Conservation (phyloP, 768 basidiomycete genomes). For the Rhodocollybia butyracea region DNA sequence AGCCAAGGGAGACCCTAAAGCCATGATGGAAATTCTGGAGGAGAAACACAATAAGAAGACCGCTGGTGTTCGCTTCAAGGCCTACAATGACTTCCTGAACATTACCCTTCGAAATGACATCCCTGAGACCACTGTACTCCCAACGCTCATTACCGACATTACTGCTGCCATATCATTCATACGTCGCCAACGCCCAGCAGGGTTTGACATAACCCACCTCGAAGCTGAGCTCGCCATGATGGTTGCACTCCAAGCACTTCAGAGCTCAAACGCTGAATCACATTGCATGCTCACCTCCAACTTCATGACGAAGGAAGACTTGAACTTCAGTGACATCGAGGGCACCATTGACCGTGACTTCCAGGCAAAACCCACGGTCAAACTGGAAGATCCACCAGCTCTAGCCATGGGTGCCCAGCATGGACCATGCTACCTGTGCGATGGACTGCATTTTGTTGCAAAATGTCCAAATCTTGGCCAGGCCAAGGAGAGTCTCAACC, state of each 20-base stretch:
- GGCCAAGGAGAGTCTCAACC: neutral
- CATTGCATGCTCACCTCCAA: constrained; percentile 1
- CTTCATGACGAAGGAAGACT: constrained; percentile 7
- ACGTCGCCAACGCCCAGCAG: too few species aligned
- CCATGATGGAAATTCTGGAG: too few species aligned
- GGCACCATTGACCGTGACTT: constrained; percentile 7
- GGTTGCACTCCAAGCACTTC: constrained; percentile 8
- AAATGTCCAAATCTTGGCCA: constrained; percentile 2
- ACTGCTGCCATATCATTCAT: too few species aligned
- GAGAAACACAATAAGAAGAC: too few species aligned
- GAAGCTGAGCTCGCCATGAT: constrained; percentile 10
- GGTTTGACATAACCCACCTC: too few species aligned
- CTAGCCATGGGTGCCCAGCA: constrained; percentile 8
- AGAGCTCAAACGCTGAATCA: neutral
- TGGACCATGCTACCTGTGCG: constrained; percentile 11
- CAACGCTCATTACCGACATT: too few species aligned
- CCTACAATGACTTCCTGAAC: too few species aligned
- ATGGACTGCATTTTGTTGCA: constrained; percentile 3
- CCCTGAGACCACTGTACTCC: too few species aligned
- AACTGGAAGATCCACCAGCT: constrained; percentile 1
- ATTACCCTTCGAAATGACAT: too few species aligned
- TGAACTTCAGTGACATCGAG: constrained; percentile 6
- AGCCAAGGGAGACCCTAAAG: too few species aligned
- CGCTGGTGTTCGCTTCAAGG: too few species aligned
- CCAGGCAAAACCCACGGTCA: neutral